These are phyloP conservation scores for Mucor circinelloides DNA, from an alignment of 371 early-diverging fungal species.

Conservation along the genomic window DNA sequence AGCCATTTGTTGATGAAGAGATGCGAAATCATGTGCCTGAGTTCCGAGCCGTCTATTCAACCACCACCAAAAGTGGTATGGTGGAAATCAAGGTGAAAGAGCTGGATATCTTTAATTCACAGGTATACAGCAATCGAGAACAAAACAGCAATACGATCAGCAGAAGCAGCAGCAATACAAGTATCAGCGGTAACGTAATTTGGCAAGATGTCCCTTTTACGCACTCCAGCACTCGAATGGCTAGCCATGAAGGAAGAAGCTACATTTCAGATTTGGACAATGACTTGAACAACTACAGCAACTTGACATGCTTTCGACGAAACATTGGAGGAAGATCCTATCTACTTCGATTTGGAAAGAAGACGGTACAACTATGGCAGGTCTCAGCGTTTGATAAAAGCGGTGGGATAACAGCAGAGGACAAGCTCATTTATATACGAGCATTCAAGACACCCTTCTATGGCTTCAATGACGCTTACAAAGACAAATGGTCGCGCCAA, in stretches of 20 bases:
- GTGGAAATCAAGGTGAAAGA: background rate
- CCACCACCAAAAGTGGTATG: background rate
- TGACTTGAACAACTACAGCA: background rate
- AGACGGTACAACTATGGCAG: slow-evolving; percentile 6
- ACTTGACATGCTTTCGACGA: background rate
- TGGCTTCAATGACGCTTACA: background rate
- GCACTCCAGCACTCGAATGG: background rate
- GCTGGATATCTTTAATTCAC: background rate
- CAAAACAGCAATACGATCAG: background rate
- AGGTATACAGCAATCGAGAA: background rate
- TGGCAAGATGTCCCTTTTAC: background rate
- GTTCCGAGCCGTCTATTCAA: background rate
- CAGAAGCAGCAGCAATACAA: background rate
- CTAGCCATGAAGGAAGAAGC: background rate
- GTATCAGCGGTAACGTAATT: too few relatives aligned
- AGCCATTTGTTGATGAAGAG: background rate
- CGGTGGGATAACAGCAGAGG: background rate
- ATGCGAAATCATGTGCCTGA: background rate
- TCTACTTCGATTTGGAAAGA: slow-evolving; percentile 9
- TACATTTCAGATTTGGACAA: background rate
- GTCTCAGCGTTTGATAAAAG: background rate
- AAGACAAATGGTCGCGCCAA: background rate
- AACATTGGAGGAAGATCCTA: background rate
- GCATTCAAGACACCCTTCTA: slow-evolving; percentile 5
- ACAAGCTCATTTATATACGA: slow-evolving; percentile 11